These are phyloP conservation scores for Claviceps pusilla DNA, from an alignment of 2,329 filamentous ascomycete genomes.

Conservation along the genomic window DNA sequence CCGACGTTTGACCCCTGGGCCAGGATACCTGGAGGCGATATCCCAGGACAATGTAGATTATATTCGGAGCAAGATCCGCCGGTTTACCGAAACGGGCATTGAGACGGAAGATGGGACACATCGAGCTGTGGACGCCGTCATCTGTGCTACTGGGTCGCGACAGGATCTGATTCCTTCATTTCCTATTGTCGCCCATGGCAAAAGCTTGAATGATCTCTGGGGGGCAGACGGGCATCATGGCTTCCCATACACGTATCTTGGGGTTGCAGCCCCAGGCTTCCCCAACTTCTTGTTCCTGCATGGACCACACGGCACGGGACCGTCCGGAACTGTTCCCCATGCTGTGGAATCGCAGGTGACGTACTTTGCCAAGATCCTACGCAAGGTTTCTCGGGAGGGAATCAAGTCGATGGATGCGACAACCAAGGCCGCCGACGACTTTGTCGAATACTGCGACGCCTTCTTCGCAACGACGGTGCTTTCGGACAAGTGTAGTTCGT, in stretches of 20 bases:
- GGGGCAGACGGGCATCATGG: slow-evolving; percentile 37
- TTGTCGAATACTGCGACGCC: slow-evolving; percentile 41
- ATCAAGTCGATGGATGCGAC: slow-evolving; percentile 47
- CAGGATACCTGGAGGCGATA: slow-evolving; percentile 52
- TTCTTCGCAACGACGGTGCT: slow-evolving; percentile 42
- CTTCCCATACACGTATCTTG: slow-evolving; percentile 54
- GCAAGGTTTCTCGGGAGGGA: slow-evolving; percentile 50
- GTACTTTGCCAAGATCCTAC: slow-evolving; percentile 50
- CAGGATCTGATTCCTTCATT: slow-evolving; percentile 44
- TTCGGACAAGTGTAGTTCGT: slow-evolving; percentile 50
- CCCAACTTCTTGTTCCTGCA: slow-evolving; percentile 53
- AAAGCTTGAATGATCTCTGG: slow-evolving; percentile 43
- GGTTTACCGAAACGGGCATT: slow-evolving; percentile 45
- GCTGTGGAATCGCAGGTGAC: slow-evolving; percentile 50
- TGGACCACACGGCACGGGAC: slow-evolving; percentile 43
- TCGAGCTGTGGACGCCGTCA: slow-evolving; percentile 46
- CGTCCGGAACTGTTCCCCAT: slow-evolving; percentile 52
- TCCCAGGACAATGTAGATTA: slow-evolving; percentile 46
- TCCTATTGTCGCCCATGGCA: slow-evolving; percentile 38
- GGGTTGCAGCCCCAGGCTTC: slow-evolving; percentile 46
- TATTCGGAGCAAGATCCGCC: slow-evolving; percentile 39
- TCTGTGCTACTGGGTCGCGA: slow-evolving; percentile 56
- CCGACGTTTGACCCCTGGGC: slow-evolving; percentile 48
- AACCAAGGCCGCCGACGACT: slow-evolving; percentile 47
- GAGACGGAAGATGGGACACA: slow-evolving; percentile 41